Percentiles rank a stretch among this genome's conserved stretches.
Evolutionary conservation across 2,329 filamentous ascomycete species (phyloP).

Genomic region (Colletotrichum tropicicola): DNA sequence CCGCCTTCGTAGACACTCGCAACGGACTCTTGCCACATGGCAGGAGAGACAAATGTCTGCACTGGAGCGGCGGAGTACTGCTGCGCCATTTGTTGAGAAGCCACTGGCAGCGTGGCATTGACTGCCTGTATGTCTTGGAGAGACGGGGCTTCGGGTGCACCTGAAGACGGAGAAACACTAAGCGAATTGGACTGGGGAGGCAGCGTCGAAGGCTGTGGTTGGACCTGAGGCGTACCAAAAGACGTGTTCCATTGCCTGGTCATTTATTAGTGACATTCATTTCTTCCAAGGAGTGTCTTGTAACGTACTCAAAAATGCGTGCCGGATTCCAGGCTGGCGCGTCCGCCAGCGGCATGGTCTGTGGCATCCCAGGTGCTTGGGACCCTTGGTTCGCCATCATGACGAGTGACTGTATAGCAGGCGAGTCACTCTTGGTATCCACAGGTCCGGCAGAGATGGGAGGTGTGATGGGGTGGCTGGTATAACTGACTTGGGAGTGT

Average conservation of each 20-base stretch:
- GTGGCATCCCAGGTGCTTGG: constrained; percentile 59
- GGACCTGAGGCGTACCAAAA: constrained; percentile 77
- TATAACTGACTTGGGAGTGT: constrained; percentile 71
- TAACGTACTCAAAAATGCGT: constrained; percentile 86
- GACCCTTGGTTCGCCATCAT: constrained; percentile 73
- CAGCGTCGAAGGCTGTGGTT: constrained; percentile 51
- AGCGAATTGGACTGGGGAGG: constrained; percentile 59
- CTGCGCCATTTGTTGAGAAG: constrained; percentile 56
- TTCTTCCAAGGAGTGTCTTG: background rate
- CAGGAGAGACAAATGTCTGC: constrained; percentile 71
- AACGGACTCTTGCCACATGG: constrained; percentile 79
- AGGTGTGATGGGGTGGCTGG: constrained; percentile 78
- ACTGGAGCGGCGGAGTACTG: constrained; percentile 63
- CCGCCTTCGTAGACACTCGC: constrained; percentile 74
- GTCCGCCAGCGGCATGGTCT: constrained; percentile 69
- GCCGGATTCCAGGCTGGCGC: constrained; percentile 83
- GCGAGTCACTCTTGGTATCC: constrained; percentile 81
- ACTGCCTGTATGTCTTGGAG: constrained; percentile 62
- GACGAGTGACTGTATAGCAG: constrained; percentile 74
- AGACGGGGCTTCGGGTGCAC: constrained; percentile 61
- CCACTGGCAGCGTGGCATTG: constrained; percentile 52
- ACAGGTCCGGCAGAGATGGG: constrained; percentile 78
- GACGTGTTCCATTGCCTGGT: constrained; percentile 92
- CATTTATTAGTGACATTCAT: constrained; percentile 26
- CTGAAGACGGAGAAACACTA: constrained; percentile 62